Percentiles rank a stretch among this genome's conserved stretches.
phyloP scores from a whole-genome alignment of 2,329 filamentous ascomycete species.

The Taxawa tesnikishii region DNA sequence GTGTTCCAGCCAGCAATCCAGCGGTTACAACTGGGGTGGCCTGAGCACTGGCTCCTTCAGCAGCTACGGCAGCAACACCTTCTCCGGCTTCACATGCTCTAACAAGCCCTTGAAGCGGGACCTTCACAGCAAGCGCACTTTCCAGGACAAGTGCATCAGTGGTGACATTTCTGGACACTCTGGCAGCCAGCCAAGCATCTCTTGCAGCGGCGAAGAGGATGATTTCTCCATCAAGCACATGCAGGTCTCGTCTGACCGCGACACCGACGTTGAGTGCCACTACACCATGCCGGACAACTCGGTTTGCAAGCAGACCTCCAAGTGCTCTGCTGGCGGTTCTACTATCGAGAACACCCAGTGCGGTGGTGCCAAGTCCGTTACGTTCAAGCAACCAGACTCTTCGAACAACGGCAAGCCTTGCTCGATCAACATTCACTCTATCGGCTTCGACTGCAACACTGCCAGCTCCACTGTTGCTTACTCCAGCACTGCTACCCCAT shows the following conservation, averaged over 20 bases:
- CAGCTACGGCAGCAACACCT: constrained; percentile 60
- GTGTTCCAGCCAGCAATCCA: constrained; percentile 57
- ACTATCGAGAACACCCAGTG: constrained; percentile 76
- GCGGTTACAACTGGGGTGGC: constrained; percentile 60
- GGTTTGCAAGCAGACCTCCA: constrained; percentile 63
- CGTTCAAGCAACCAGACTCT: constrained; percentile 50
- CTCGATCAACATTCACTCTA: constrained; percentile 59
- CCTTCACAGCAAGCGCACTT: constrained; percentile 31
- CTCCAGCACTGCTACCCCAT: constrained; percentile 14
- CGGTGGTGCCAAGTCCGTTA: constrained; percentile 76
- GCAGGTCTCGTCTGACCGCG: constrained; percentile 60
- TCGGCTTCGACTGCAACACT: constrained; percentile 60
- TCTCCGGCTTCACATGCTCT: constrained; percentile 60
- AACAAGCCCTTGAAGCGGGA: constrained; percentile 50
- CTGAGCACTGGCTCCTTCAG: constrained; percentile 48
- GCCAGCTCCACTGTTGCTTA: constrained; percentile 7
- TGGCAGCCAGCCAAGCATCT: constrained; percentile 45
- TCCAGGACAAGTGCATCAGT: constrained; percentile 29
- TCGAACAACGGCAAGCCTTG: constrained; percentile 36
- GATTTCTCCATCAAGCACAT: constrained; percentile 65
- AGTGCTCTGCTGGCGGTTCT: constrained; percentile 56
- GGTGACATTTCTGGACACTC: constrained; percentile 36
- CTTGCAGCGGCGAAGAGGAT: constrained; percentile 35
- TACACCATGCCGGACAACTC: constrained; percentile 77
- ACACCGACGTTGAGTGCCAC: constrained; percentile 72